Percentiles rank a stretch among this genome's conserved stretches.
phyloP scores from a whole-genome alignment of 2,329 filamentous ascomycete genomes.

The Didymella glomerata region DNA sequence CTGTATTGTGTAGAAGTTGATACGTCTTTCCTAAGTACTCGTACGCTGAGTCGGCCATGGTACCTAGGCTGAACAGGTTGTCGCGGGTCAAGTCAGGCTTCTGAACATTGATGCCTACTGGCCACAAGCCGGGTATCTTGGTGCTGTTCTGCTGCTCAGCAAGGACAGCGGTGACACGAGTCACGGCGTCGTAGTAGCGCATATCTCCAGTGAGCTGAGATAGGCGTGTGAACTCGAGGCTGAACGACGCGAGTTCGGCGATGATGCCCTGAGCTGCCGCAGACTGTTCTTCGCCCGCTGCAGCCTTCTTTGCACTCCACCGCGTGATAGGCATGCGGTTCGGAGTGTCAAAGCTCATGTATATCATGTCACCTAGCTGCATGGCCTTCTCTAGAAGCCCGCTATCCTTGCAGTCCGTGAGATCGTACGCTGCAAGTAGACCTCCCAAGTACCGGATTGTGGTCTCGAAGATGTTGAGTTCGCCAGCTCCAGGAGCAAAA shows the following conservation, averaged over 20 bases:
- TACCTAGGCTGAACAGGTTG: constrained; percentile 49
- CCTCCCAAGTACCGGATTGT: constrained; percentile 75
- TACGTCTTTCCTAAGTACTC: constrained; percentile 50
- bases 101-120: constrained; percentile 36
- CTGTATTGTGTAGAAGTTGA: constrained; percentile 27
- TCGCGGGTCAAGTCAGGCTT: constrained; percentile 45
- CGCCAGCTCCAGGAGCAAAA: constrained; percentile 58
- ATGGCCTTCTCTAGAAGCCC: constrained; percentile 66
- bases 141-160: constrained; percentile 52
- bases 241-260: constrained; percentile 55
- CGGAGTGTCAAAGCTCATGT: constrained; percentile 70
- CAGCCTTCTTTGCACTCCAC: constrained; percentile 30
- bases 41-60: constrained; percentile 44
- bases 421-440: constrained; percentile 70
- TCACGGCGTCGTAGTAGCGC: constrained; percentile 55
- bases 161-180: constrained; percentile 51
- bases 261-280: constrained; percentile 50
- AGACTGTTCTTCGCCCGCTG: constrained; percentile 41
- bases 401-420: constrained; percentile 61
- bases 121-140: constrained; percentile 56
- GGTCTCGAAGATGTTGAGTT: constrained; percentile 73
- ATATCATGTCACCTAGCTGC: constrained; percentile 69
- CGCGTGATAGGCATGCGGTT: constrained; percentile 66
- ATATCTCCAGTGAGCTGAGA: constrained; percentile 55
- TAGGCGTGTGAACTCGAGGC: constrained; percentile 55